Percentiles rank a stretch among this genome's conserved stretches.
phyloP scores from a whole-genome alignment of 1,284 basidiomycete genomes.

The Schizopora paradoxa region DNA sequence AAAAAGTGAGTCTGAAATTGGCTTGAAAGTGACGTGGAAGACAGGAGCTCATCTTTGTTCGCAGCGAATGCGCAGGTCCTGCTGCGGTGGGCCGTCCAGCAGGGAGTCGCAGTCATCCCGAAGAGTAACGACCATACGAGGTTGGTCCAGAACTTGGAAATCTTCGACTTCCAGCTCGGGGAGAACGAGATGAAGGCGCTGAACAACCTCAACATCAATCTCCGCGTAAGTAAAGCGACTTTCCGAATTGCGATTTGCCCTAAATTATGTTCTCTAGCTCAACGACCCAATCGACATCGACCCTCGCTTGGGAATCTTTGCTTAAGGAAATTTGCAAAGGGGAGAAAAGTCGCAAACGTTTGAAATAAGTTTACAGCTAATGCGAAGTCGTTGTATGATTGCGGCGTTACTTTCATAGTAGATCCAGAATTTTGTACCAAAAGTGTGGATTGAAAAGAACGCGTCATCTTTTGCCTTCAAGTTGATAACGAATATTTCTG shows the following conservation, averaged over 20 bases:
- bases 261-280: slow-evolving; percentile 35
- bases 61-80: slow-evolving; percentile 58
- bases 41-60: slow-evolving; percentile 23
- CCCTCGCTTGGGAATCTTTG: slow-evolving; percentile 59
- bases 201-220: slow-evolving; percentile 55
- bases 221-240: slow-evolving; percentile 41
- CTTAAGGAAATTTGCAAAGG: slow-evolving; percentile 39
- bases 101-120: slow-evolving; percentile 73
- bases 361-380: too few relatives aligned
- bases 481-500: too few relatives aligned
- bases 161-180: slow-evolving; percentile 52
- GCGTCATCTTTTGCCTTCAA: too few relatives aligned
- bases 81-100: slow-evolving; percentile 76
- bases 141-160: slow-evolving; percentile 56
- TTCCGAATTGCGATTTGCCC: slow-evolving; percentile 10
- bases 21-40: slow-evolving; percentile 24
- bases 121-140: slow-evolving; percentile 58
- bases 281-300: slow-evolving; percentile 69
- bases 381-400: too few relatives aligned
- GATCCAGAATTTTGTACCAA: too few relatives aligned
- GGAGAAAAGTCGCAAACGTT: not conserved
- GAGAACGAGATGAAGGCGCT: slow-evolving; percentile 57
- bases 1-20: slow-evolving; percentile 46
- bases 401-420: too few relatives aligned
- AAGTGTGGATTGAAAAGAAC: too few relatives aligned